Base-by-base conservation (phyloP, 1,139 yeast genomes). In the Kodamaea alishanica region DNA sequence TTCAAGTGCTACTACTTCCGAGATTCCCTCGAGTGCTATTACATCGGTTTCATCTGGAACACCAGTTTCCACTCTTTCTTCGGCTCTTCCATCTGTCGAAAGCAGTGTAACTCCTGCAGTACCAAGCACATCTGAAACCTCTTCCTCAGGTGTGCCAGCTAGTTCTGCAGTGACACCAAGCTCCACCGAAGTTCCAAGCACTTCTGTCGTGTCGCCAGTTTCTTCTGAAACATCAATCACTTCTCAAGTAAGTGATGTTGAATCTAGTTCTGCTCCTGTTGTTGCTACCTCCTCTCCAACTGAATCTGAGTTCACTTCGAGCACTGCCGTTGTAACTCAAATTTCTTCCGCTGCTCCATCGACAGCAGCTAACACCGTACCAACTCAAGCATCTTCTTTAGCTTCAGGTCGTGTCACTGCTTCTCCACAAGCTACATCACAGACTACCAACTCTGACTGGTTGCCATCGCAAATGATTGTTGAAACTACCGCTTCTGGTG, bases 401-500 rank as follows among this genome's bases (percentile, higher is more conserved):
- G 34, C 36, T n/a, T 9, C 39, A 9, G 15, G 35, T 10, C 30
- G 38, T 30, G 30, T 37, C 24, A 33, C 39, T 29, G 28, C 42
- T 22, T 37, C 32, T 10, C 10, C 40, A 9, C 24, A 42, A 27
- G 28, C 36, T n/a, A 20, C 34, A n/a, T 35, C 32, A n/a, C 45
- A 15, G 27, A 33, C 46, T 15, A 34, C 56, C 9, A 44, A 61
- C n/a, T 51, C 53, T 24, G 52, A 65, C 42, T 76, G 81, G 81
- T 63, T 77, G 42, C 82, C 81, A 24, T 60, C 77, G 4, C 64
- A 63, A 29, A 65, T 76, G 40, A 61, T 75, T 37, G 60, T 64
- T 32, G 65, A 63, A 43, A 58, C 60, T 30, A 50, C 61, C 24
- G 41, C 66, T 1, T 41, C 44, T 4, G 37, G 54, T 9, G 58